phyloP scores from a whole-genome alignment of 495 filamentous ascomycete species.

The Wilcoxina mikolae region DNA sequence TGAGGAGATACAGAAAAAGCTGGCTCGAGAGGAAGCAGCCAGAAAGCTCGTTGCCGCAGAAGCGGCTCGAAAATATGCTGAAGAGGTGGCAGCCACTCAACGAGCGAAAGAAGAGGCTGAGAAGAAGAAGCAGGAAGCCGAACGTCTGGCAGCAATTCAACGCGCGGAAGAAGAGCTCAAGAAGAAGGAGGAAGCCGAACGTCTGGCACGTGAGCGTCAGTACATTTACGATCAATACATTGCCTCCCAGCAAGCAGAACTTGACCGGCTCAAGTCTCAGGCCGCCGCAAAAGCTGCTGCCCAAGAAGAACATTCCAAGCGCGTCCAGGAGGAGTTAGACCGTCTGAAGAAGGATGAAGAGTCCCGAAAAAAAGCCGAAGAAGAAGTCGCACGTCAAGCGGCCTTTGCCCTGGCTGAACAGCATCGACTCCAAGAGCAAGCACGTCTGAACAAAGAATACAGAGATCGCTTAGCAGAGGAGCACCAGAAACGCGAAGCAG shows the following conservation, averaged over 20 bases:
- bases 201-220: not conserved
- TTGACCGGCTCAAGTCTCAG: not conserved
- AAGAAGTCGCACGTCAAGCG: constrained; percentile 1
- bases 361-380: not conserved
- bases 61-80: not conserved
- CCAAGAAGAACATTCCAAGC: not conserved
- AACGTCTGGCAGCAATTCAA: not conserved
- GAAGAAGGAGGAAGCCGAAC: not conserved
- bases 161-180: not conserved
- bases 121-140: not conserved
- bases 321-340: not conserved
- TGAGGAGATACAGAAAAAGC: not conserved
- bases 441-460: too few relatives aligned
- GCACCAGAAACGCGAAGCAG: not conserved
- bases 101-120: too few relatives aligned
- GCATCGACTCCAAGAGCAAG: too few relatives aligned
- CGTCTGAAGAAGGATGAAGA: not conserved
- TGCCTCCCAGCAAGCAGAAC: not conserved
- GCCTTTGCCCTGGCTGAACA: too few relatives aligned
- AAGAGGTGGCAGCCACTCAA: not conserved
- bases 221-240: not conserved
- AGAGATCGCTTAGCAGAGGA: too few relatives aligned
- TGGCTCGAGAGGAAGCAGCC: not conserved
- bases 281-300: not conserved
- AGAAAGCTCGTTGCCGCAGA: not conserved